Conservation (phyloP, 129 eudicot genomes). For the Sambucus nigra region DNA sequence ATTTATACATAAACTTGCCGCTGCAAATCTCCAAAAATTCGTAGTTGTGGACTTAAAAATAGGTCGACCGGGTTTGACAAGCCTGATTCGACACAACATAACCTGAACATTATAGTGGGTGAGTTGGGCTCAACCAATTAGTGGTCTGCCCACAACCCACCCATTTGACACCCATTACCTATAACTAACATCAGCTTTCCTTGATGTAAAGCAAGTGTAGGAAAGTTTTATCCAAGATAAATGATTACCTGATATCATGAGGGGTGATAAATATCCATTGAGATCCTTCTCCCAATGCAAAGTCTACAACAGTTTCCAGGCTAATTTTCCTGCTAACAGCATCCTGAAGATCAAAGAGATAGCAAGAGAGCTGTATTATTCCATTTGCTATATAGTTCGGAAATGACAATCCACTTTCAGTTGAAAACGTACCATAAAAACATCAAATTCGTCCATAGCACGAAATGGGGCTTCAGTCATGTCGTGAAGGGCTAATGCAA, state of each 20-base stretch:
- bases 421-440: slow-evolving; percentile 62
- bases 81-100: no score
- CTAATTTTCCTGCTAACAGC: slow-evolving; percentile 98
- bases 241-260: slow-evolving; percentile 77
- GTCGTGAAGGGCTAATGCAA: slow-evolving; percentile 91
- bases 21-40: no score
- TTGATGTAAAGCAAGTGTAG: no score
- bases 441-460: slow-evolving; percentile 99
- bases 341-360: slow-evolving; percentile 83
- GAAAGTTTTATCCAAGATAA: neutral
- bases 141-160: no score
- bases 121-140: no score
- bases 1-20: no score
- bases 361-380: neutral
- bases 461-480: slow-evolving; percentile 97
- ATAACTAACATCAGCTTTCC: no score
- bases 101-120: no score
- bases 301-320: slow-evolving; percentile 79
- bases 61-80: no score
- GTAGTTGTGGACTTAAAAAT: no score
- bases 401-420: neutral
- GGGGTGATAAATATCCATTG: slow-evolving; percentile 99
- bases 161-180: no score
- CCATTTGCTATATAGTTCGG: neutral
- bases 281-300: slow-evolving; percentile 77